Percentiles rank a stretch among this genome's conserved stretches.
These are phyloP conservation scores for Spergularia marina DNA, from an alignment of 148 eudicot species.

Conservation along the genomic window DNA sequence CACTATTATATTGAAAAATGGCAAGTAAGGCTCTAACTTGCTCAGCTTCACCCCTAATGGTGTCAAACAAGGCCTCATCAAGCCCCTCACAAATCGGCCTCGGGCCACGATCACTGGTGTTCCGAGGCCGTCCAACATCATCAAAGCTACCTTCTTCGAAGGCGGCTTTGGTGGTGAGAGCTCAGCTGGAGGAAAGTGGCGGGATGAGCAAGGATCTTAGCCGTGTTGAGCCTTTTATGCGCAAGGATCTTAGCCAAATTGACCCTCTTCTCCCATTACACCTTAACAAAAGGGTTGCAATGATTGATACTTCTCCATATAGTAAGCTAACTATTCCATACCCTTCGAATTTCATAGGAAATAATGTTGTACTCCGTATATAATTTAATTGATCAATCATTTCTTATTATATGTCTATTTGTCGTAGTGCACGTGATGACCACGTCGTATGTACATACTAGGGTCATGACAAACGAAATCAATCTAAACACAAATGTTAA, in stretches of 20 bases:
- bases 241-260: background rate
- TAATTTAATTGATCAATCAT: too few relatives aligned
- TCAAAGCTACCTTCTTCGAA: background rate
- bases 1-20: slow-evolving; percentile 11
- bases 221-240: slow-evolving; percentile 2
- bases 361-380: too few relatives aligned
- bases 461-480: too few relatives aligned
- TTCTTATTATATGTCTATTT: too few relatives aligned
- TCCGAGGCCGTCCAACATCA: slow-evolving; percentile 11
- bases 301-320: slow-evolving; percentile 16
- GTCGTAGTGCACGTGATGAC: too few relatives aligned
- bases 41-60: background rate
- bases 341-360: too few relatives aligned
- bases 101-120: slow-evolving; percentile 28
- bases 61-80: slow-evolving; percentile 12
- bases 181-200: slow-evolving; percentile 29
- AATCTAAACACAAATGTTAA: too few relatives aligned
- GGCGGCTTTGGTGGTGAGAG: slow-evolving; percentile 29
- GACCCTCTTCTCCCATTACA: slow-evolving; percentile 1
- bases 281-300: slow-evolving; percentile 13
- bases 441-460: too few relatives aligned
- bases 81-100: background rate
- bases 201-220: slow-evolving; percentile 30
- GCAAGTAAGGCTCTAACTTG: slow-evolving; percentile 12
- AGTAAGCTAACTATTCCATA: background rate